Base-by-base conservation (phyloP, 345 rosid genomes). In the Kernera saxatilis region DNA sequence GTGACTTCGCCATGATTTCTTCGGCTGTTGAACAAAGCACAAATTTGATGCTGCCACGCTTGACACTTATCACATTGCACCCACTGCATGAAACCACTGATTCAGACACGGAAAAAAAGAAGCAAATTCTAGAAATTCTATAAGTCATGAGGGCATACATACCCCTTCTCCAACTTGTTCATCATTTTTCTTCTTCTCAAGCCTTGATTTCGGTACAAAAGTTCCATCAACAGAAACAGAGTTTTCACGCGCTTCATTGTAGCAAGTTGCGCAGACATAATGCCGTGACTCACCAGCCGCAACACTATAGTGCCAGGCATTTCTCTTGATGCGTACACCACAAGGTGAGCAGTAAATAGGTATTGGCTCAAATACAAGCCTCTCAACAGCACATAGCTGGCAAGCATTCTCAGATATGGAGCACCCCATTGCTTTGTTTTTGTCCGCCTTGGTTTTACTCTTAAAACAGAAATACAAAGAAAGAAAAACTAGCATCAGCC, bases 51-150 rank as follows among this genome's bases (percentile, higher is more conserved):
- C 74, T 93, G 97, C 98, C 98, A 93, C 3, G 90, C 84, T 81
- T 90, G 88, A 78, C 97, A 93, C 55, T 93, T 90, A 83, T 93
- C 98, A 82, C 97, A 93, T 83, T 90, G 98, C 80, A 93, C 98
- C 98, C 98, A 93, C 98, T 93, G 88, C 80, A 79, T 12, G 22
- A 39, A 72, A 77, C 63, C 29, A 72, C 73, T 25, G 46, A 75
- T 69, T 21, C 18, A 53, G 50, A 63, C 64, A 56, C 4, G 68
- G 12, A 25, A 6, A 12, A 23, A 19, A 22, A 46, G 1, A 33
- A 21, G n/a, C 2, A 52, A 11, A 46, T 30, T 11, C 17, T 10
- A 11, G 15, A 11, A 10, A 69, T 53, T 33, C 13, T 51, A 25
- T 6, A 23, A 23, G 17, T 5, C 37, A 53, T 41, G 30, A 56